These are phyloP conservation scores for Lepraria neglecta DNA, from an alignment of 495 filamentous ascomycete genomes.

Conservation along the genomic window DNA sequence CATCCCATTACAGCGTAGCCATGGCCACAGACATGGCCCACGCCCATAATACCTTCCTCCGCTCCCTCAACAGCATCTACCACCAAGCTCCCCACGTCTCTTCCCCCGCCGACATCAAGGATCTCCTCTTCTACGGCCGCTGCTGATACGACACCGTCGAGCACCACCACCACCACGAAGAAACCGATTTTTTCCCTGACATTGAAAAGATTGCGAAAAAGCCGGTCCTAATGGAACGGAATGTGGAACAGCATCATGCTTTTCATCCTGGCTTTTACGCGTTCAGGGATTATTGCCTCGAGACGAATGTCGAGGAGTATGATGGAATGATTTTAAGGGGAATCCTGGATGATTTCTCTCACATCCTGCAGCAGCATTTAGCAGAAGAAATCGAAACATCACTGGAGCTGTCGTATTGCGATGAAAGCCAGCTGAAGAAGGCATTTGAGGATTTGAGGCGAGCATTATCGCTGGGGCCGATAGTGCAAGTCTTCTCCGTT, in stretches of 20 bases:
- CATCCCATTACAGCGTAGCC: neutral
- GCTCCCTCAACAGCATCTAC: constrained; percentile 45
- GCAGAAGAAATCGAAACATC: neutral
- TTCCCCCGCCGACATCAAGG: constrained; percentile 24
- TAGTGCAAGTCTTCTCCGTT: neutral
- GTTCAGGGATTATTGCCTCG: neutral
- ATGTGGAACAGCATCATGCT: constrained; percentile 30
- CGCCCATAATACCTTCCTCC: constrained; percentile 45
- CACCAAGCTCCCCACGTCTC: constrained; percentile 41
- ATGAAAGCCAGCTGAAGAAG: neutral
- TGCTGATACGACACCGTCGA: constrained; percentile 29
- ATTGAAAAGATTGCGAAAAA: constrained; percentile 30
- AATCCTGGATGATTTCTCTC: neutral
- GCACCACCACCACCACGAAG: constrained; percentile 33
- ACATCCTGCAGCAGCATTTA: neutral
- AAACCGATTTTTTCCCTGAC: constrained; percentile 31
- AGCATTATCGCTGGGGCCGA: neutral
- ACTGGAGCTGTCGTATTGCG: neutral
- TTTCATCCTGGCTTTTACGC: neutral
- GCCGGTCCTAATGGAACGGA: constrained; percentile 24
- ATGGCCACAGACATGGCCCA: constrained; percentile 36
- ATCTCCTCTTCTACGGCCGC: constrained; percentile 39
- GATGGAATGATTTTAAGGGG: neutral
- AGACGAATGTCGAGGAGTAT: neutral
- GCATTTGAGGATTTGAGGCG: neutral